phyloP scores from a whole-genome alignment of 148 eudicot genomes.

The Salicornia ramosissima region DNA sequence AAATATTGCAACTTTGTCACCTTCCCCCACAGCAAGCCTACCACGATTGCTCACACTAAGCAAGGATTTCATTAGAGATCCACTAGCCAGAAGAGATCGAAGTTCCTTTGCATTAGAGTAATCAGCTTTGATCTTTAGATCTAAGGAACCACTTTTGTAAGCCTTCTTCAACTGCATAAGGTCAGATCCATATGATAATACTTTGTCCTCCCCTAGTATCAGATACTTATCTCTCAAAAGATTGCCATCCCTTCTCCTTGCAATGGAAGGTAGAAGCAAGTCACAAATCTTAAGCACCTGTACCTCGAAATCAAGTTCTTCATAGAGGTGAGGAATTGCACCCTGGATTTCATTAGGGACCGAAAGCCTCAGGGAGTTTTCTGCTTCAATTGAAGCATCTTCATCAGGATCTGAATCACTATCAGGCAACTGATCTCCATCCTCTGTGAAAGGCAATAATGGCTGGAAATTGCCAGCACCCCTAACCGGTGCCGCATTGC shows the following conservation, averaged over 20 bases:
- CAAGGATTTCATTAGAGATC: constrained; percentile 90
- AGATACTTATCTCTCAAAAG: constrained; percentile 61
- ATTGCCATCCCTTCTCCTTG: constrained; percentile 64
- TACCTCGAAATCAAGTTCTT: constrained; percentile 78
- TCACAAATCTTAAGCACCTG: constrained; percentile 71
- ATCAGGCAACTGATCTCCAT: constrained; percentile 83
- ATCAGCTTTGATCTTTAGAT: constrained; percentile 93
- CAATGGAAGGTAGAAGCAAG: constrained; percentile 67
- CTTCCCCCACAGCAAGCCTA: constrained; percentile 98
- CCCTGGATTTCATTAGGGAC: constrained; percentile 67
- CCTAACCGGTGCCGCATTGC: constrained; percentile 38
- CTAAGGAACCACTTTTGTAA: constrained; percentile 93
- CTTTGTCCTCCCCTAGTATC: constrained; percentile 59
- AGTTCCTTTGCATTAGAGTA: constrained; percentile 96
- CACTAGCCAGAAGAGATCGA: constrained; percentile 77
- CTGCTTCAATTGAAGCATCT: constrained; percentile 53
- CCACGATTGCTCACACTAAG: constrained; percentile 92
- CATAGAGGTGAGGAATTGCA: constrained; percentile 58
- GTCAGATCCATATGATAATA: constrained; percentile 53
- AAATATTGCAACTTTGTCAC: constrained; percentile 96
- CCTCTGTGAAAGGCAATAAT: constrained; percentile 73
- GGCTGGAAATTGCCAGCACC: constrained; percentile 64
- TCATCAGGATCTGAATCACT: constrained; percentile 97
- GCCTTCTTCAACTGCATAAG: constrained; percentile 94
- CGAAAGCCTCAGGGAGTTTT: constrained; percentile 57